These are phyloP conservation scores for Suillus americanus DNA, from an alignment of 768 basidiomycete genomes.

Conservation along the genomic window DNA sequence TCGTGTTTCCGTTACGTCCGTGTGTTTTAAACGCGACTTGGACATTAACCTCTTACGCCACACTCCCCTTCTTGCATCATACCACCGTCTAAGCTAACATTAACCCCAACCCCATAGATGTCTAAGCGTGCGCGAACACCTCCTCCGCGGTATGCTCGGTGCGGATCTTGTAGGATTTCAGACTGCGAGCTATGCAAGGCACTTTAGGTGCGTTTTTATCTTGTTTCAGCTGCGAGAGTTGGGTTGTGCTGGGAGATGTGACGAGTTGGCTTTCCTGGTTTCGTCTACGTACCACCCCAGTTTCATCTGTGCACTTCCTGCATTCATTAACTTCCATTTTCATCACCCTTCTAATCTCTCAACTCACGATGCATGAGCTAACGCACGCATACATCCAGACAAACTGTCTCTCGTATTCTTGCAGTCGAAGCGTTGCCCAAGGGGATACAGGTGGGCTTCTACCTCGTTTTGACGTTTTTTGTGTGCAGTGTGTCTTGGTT, in stretches of 20 bases:
- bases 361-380: background rate
- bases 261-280: background rate
- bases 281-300: background rate
- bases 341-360: background rate
- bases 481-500: background rate
- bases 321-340: no score
- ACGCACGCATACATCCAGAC: constrained; percentile 33
- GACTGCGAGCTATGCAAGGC: constrained; percentile 78
- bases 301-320: background rate
- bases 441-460: constrained; percentile 61
- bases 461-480: background rate
- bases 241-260: background rate
- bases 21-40: background rate
- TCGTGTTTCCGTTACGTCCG: background rate
- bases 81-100: background rate
- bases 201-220: constrained; percentile 43
- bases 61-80: background rate
- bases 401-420: constrained; percentile 80
- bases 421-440: constrained; percentile 80
- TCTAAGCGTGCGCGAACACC: constrained; percentile 71
- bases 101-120: constrained; percentile 45
- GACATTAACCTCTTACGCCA: background rate
- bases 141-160: constrained; percentile 87
- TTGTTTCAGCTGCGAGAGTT: background rate
- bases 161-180: constrained; percentile 95